A percentile compares a stretch with the other conserved stretches of the same genome.
These are phyloP conservation scores for Bruguiera parviflora DNA, from an alignment of 345 rosid genomes.

Conservation along the genomic window DNA sequence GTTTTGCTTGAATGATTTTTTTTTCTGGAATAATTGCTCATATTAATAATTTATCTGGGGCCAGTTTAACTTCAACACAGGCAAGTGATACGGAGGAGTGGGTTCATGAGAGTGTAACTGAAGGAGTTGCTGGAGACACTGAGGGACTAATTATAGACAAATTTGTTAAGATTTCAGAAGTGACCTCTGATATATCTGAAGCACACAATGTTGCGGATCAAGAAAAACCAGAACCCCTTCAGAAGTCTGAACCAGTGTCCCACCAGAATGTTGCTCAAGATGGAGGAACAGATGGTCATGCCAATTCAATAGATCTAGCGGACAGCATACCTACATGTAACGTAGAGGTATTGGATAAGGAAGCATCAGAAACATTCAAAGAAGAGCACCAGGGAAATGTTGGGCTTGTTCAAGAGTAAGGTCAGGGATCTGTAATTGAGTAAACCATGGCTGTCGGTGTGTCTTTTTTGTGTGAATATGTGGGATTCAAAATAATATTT, in stretches of 20 bases:
- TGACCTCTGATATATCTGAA: conserved; percentile 34
- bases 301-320: conserved; percentile 9
- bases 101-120: conserved; percentile 28
- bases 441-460: background rate
- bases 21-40: background rate
- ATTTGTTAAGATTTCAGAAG: conserved; percentile 45
- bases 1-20: background rate
- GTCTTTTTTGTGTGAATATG: background rate
- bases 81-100: conserved; percentile 37
- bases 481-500: too few relatives aligned
- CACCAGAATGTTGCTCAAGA: conserved; percentile 10
- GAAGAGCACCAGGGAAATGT: conserved; percentile 16
- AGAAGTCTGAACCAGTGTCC: conserved; percentile 27
- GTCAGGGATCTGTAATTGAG: conserved; percentile 24
- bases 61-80: conserved; percentile 37
- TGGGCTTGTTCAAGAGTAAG: conserved; percentile 6
- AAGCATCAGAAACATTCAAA: conserved; percentile 13
- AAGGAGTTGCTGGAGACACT: conserved; percentile 31
- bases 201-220: conserved; percentile 26
- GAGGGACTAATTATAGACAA: conserved; percentile 35
- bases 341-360: conserved; percentile 2
- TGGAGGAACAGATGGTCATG: conserved; percentile 18
- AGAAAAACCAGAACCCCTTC: conserved; percentile 29
- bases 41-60: conserved; percentile 4
- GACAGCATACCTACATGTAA: background rate